phyloP scores from a whole-genome alignment of 495 filamentous ascomycete species.

The Xylaria sp. region DNA sequence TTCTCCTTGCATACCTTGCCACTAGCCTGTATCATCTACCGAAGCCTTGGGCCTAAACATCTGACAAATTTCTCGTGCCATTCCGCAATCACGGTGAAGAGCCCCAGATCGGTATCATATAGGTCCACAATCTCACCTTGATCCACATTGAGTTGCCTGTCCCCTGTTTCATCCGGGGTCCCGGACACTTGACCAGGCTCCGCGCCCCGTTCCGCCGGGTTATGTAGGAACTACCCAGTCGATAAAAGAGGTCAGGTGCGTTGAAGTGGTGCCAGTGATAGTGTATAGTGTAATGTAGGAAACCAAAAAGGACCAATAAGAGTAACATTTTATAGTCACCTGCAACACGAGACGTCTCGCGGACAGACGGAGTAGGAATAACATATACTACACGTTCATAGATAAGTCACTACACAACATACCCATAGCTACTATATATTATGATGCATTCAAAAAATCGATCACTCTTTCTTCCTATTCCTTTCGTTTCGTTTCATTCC shows the following conservation, averaged over 20 bases:
- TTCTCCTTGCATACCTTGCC: neutral
- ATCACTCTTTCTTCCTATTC: neutral
- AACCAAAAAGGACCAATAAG: neutral
- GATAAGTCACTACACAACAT: neutral
- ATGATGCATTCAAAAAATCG: neutral
- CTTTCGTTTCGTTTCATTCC: neutral
- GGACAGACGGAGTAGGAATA: neutral
- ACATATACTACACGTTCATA: neutral
- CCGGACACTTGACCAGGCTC: slow-evolving; percentile 3
- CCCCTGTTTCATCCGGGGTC: slow-evolving; percentile 11
- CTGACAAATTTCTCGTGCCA: slow-evolving; percentile 21
- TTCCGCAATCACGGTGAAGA: slow-evolving; percentile 22
- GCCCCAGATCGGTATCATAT: slow-evolving; percentile 11
- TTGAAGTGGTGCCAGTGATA: neutral
- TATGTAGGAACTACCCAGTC: neutral
- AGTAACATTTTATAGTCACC: neutral
- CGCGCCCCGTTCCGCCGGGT: slow-evolving; percentile 15
- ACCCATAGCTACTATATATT: neutral
- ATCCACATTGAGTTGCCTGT: slow-evolving; percentile 9
- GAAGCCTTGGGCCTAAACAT: neutral
- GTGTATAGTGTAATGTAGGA: neutral
- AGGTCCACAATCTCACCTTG: slow-evolving; percentile 18
- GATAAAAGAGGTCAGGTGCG: neutral
- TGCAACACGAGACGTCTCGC: neutral
- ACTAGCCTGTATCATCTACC: neutral